Evolutionary conservation across 106 monocot species (phyloP).

Genomic region (Chionographis japonica): DNA sequence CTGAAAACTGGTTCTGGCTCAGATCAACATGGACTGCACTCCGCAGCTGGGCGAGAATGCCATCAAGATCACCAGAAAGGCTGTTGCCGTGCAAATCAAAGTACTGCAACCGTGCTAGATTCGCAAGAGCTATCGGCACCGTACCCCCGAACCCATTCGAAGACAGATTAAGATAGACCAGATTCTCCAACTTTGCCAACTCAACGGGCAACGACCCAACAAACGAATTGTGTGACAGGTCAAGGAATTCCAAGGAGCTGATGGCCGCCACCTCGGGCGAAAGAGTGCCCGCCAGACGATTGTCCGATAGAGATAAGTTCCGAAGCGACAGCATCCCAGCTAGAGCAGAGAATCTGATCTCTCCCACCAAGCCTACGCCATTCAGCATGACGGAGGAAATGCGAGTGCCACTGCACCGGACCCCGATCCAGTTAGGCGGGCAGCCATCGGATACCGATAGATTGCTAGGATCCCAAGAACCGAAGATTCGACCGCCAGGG

Average conservation of each 20-base stretch:
- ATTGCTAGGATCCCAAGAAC: conserved; percentile 40
- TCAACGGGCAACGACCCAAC: conserved; percentile 40
- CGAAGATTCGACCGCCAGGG: conserved; percentile 12
- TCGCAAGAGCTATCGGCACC: conserved; percentile 41
- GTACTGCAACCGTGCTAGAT: conserved; percentile 40
- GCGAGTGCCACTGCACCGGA: conserved; percentile 42
- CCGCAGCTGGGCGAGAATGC: conserved; percentile 35
- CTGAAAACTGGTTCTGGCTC: conserved; percentile 57
- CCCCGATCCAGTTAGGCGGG: conserved; percentile 61
- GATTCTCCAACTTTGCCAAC: conserved; percentile 27
- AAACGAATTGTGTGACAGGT: conserved; percentile 59
- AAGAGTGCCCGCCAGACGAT: conserved; percentile 41
- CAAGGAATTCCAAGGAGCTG: conserved; percentile 32
- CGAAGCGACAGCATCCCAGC: conserved; percentile 42
- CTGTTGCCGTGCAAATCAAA: conserved; percentile 49
- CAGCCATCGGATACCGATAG: conserved; percentile 26
- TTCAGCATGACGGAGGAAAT: conserved; percentile 44
- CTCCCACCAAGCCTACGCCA: conserved; percentile 38
- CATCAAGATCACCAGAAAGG: conserved; percentile 43
- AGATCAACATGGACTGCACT: conserved; percentile 48
- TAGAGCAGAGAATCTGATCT: conserved; percentile 38
- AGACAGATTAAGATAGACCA: conserved; percentile 61
- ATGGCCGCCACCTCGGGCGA: conserved; percentile 31
- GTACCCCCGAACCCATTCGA: conserved; percentile 38
- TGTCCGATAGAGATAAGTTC: conserved; percentile 66